Conservation (phyloP, 2,329 filamentous ascomycete species). For the Clarireedia homoeocarpa region DNA sequence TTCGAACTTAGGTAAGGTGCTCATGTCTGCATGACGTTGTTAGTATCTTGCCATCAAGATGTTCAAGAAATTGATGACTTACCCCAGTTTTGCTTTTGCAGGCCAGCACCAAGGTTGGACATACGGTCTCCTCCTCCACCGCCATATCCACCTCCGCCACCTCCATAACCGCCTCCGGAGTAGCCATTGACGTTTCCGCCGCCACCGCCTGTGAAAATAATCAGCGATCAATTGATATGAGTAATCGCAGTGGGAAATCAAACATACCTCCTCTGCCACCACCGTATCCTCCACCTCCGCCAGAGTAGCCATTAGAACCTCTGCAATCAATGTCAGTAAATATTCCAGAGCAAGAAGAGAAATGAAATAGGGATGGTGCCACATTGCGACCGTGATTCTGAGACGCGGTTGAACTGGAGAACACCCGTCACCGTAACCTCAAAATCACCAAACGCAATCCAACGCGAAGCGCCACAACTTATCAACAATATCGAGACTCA, state of each 20-base stretch:
- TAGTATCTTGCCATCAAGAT: background rate
- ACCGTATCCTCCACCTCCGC: conserved; percentile 32
- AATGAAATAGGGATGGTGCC: conserved; percentile 18
- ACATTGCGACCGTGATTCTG: conserved; percentile 12
- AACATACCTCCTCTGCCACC: conserved; percentile 19
- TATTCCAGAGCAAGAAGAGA: conserved; percentile 7
- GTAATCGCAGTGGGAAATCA: no score
- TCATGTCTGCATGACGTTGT: conserved; percentile 52
- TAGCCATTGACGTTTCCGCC: conserved; percentile 27
- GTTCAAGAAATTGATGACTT: conserved; percentile 30
- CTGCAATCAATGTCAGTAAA: conserved; percentile 35
- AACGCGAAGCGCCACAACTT: conserved; percentile 24
- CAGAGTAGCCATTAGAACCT: conserved; percentile 43
- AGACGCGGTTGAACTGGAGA: conserved; percentile 11
- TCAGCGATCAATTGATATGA: background rate
- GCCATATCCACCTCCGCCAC: conserved; percentile 34
- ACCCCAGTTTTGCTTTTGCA: conserved; percentile 90
- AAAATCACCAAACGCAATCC: conserved; percentile 26
- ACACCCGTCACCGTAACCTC: conserved; percentile 12
- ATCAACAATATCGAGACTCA: conserved; percentile 31
- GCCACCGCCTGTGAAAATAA: conserved; percentile 28
- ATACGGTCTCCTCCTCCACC: conserved; percentile 85
- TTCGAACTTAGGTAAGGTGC: conserved; percentile 85
- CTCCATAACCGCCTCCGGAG: conserved; percentile 30
- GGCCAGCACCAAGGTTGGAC: conserved; percentile 77